A percentile compares a stretch with the other conserved stretches of the same genome.
Evolutionary conservation across 352 stramenopile genomes (phyloP).

Genomic region (Peronosclerospora sorghi): DNA sequence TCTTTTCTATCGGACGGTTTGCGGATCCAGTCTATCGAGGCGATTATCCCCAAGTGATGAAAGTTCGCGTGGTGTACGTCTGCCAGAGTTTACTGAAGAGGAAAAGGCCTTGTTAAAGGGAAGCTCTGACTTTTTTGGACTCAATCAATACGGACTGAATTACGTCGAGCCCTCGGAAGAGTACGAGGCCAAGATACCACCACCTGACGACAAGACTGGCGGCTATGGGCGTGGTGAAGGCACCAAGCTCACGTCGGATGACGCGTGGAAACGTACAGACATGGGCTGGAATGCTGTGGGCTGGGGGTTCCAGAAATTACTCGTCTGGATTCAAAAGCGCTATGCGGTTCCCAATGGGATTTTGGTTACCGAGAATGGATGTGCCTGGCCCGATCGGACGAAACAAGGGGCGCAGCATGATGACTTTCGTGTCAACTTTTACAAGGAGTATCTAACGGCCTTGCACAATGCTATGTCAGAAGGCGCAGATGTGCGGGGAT

Average conservation of each 20-base stretch:
- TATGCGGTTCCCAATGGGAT: slow-evolving; percentile 71
- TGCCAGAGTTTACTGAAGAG: slow-evolving; percentile 84
- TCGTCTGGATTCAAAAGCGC: slow-evolving; percentile 83
- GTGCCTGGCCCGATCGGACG: slow-evolving; percentile 44
- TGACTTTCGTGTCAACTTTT: slow-evolving; percentile 64
- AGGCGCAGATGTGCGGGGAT: slow-evolving; percentile 60
- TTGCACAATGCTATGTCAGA: slow-evolving; percentile 38
- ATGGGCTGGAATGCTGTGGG: slow-evolving; percentile 76
- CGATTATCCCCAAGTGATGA: slow-evolving; percentile 90
- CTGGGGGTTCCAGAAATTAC: slow-evolving; percentile 79
- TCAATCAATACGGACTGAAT: slow-evolving; percentile 90
- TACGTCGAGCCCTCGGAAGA: slow-evolving; percentile 32
- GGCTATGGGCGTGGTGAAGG: slow-evolving; percentile 29
- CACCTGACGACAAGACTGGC: slow-evolving; percentile 22
- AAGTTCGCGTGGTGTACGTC: slow-evolving; percentile 57
- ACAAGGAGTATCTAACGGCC: slow-evolving; percentile 71
- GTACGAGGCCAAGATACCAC: slow-evolving; percentile 27
- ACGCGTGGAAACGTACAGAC: slow-evolving; percentile 56
- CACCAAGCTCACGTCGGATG: slow-evolving; percentile 29
- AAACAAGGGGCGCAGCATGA: slow-evolving; percentile 76
- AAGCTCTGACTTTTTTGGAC: slow-evolving; percentile 88
- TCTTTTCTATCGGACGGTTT: slow-evolving; percentile 88
- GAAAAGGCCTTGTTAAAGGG: slow-evolving; percentile 71
- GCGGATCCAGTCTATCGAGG: slow-evolving; percentile 87
- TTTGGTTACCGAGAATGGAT: slow-evolving; percentile 90